These are phyloP conservation scores for Xerocomellus intermedius DNA, from an alignment of 768 basidiomycete genomes.

Conservation along the genomic window DNA sequence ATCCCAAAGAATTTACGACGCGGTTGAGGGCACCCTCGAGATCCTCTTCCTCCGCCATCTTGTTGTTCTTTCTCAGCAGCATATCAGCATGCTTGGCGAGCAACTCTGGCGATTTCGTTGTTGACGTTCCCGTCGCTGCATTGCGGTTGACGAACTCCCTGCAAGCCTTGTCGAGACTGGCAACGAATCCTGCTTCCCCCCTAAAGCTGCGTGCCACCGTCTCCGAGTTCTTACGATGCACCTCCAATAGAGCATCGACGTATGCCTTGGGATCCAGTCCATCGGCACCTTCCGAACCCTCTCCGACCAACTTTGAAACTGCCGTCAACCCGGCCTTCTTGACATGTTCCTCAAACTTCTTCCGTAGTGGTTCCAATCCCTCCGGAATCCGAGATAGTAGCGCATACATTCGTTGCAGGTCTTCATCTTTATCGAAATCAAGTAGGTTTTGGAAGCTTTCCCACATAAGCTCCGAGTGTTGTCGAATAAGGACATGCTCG, in stretches of 20 bases:
- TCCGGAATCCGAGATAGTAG: slow-evolving; percentile 88
- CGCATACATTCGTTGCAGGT: slow-evolving; percentile 92
- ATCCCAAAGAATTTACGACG: slow-evolving; percentile 55
- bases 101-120: slow-evolving; percentile 86
- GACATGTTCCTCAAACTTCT: slow-evolving; percentile 94
- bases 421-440: slow-evolving; percentile 93
- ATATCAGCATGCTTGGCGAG: slow-evolving; percentile 91
- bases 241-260: slow-evolving; percentile 87
- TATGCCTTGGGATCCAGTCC: slow-evolving; percentile 89
- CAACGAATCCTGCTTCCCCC: slow-evolving; percentile 91
- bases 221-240: slow-evolving; percentile 89
- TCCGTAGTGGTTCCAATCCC: slow-evolving; percentile 86
- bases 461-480: slow-evolving; percentile 83
- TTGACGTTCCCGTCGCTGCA: slow-evolving; percentile 79
- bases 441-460: slow-evolving; percentile 88
- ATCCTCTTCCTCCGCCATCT: slow-evolving; percentile 89
- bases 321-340: slow-evolving; percentile 85
- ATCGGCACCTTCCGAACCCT: slow-evolving; percentile 53
- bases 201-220: slow-evolving; percentile 87
- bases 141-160: slow-evolving; percentile 95
- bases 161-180: slow-evolving; percentile 92
- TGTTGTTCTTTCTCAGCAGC: slow-evolving; percentile 90
- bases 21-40: slow-evolving; percentile 88
- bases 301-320: slow-evolving; percentile 65
- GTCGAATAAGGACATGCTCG: slow-evolving; percentile 89